Conservation (phyloP, 108 stramenopile genomes). For the Cyclotella distinguenda region DNA sequence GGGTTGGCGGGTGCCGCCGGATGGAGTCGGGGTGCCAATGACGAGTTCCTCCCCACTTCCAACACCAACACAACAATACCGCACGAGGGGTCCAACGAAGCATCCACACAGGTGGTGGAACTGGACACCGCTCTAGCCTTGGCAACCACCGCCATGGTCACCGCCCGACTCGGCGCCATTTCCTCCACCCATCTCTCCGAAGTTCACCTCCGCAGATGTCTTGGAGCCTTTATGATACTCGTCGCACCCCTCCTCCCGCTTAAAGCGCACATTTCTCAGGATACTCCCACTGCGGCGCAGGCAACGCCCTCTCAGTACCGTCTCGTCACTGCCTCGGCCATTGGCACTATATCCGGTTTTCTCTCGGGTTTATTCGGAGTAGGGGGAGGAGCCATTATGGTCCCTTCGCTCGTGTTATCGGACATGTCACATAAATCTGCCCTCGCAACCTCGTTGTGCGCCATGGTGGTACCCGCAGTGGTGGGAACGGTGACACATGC, state of each 20-base stretch:
- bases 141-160: conserved; percentile 72
- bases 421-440: conserved; percentile 87
- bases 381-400: conserved; percentile 89
- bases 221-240: conserved; percentile 85
- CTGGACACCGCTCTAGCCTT: conserved; percentile 71
- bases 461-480: conserved; percentile 81
- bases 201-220: conserved; percentile 48
- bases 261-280: conserved; percentile 36
- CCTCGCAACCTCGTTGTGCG: conserved; percentile 82
- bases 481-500: conserved; percentile 79
- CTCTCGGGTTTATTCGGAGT: conserved; percentile 91
- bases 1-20: conserved; percentile 83
- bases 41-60: not conserved
- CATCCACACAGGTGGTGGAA: conserved; percentile 60
- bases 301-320: conserved; percentile 8
- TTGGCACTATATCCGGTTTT: conserved; percentile 51
- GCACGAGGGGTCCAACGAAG: not conserved
- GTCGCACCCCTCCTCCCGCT: conserved; percentile 84
- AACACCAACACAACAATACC: not conserved
- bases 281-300: too few relatives aligned
- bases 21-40: conserved; percentile 49
- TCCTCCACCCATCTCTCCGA: conserved; percentile 53
- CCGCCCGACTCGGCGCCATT: conserved; percentile 72
- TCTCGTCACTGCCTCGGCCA: conserved; percentile 44
- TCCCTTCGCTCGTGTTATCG: conserved; percentile 80